Base-by-base conservation (phyloP, 2,329 filamentous ascomycete genomes). In the Paraconiothyrium sp. region DNA sequence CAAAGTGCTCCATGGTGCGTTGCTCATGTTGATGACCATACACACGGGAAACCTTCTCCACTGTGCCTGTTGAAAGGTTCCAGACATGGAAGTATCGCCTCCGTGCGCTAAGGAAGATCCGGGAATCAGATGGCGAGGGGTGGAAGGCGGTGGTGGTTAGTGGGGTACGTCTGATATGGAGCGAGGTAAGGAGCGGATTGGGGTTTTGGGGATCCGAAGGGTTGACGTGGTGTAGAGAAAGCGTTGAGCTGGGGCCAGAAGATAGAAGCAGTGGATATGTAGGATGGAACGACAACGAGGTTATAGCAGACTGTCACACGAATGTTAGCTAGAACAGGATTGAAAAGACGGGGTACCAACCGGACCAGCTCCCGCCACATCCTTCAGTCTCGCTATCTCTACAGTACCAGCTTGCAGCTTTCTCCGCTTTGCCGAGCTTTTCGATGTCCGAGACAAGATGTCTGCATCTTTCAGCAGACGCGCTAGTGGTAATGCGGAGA, bases 81-180 rank as follows among this genome's bases (percentile, higher is more conserved):
- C 95, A 99, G 67, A 91, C 89, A 80, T 98, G 95, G 79, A 98
- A 97, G 82, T 93, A 98, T 65, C 89, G 89, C 54, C 95, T 88
- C 39, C 94, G 90, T 41, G 94, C 94, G 20, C 93, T 91, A 62
- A 97, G 92, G 78, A 97, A 92, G 67, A 99, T 91, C 70, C 90
- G 90, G 65, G 91, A 89, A 65, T 92, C 92, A 16, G 82, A 81
- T 4, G 90, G 88, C 30, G 85, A 76, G 7, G 78, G 87, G 60
- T 93, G 84, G 78, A 99, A 98, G 41, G 91, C 87, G 7, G 94
- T 93, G 11, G 91, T 93, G 61, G 90, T 88, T 57, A 99, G 85
- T n/a, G 94, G 92, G 0, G 93, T 94, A 65, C 88, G 87, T 73
- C 90, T 90, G 73, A 97, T 87, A 78, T 97, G 93, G 24, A 98